Evolutionary conservation across 2,329 filamentous ascomycete species (phyloP), one percentile per base, ranked within the genome.

Genomic region (Colletotrichum acutatum): DNA sequence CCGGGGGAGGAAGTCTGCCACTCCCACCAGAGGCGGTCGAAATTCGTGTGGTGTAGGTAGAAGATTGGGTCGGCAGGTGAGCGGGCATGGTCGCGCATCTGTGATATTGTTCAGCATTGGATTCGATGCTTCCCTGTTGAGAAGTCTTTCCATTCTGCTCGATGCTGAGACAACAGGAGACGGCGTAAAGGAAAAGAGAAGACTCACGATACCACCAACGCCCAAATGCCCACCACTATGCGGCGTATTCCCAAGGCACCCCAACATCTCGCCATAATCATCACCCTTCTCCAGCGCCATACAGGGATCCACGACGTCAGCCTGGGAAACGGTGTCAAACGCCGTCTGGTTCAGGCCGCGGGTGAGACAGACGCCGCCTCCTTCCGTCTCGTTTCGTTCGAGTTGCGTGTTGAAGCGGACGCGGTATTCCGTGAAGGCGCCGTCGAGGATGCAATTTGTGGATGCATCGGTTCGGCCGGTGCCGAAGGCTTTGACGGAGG

Each of bases 1-100:
- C 49, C 11, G 12, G 72, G 74, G 28, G 76, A 72, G n/a, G 30
- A 34, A 4, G 42, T n/a, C 37, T 66, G 68, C 61, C 68, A 66
- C 5, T 66, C 54, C 54, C 62, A 66, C 61, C 60, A 70, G 3
- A 70, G 28, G 11, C 62, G 28, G 46, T 66, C 68, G 5, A 59
- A 42, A 16, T 54, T 58, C 6, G 68, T 53, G 42, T 70, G 62
- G 46, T 66, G 61, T 1, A 70, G 68, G 37, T 37, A 66, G 9
- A 70, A 66, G 37, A 70, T 66, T 0, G 62, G 61, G n/a, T 70
- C 68, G 1, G 26, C 58, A 2, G 46, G 66, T 1, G 58, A 63
- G 26, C 59, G 53, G 7, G 66, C 49, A 5, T 68, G 58, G 59
- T 68, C 49, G 24, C 59, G 22, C 66, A 68, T 63, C 66, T 68